These are phyloP conservation scores for Russula ochroleuca DNA, from an alignment of 768 basidiomycete genomes.

Conservation along the genomic window DNA sequence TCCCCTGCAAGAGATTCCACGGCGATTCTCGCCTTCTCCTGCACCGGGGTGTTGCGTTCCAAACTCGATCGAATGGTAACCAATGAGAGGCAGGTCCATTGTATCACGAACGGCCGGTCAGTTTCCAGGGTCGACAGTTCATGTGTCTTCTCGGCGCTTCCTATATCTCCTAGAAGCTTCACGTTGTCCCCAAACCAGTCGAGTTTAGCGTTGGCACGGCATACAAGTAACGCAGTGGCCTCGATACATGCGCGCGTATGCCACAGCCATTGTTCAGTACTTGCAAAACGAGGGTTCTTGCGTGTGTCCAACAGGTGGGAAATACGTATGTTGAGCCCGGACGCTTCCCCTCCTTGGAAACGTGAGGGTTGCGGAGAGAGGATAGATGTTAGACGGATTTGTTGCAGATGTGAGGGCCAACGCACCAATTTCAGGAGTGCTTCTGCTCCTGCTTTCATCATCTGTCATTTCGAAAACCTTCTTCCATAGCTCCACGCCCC, in stretches of 20 bases:
- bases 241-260: not conserved
- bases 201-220: not conserved
- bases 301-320: not conserved
- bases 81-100: constrained; percentile 2
- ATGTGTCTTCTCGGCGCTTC: not conserved
- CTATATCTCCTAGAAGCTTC: not conserved
- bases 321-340: not conserved
- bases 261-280: not conserved
- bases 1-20: not conserved
- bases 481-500: not conserved
- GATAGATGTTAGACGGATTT: not conserved
- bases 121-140: not conserved
- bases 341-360: not conserved
- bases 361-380: too few species aligned
- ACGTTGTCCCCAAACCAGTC: not conserved
- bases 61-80: not conserved
- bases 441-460: not conserved
- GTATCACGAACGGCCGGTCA: not conserved
- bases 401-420: not conserved
- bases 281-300: not conserved
- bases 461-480: not conserved
- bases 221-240: not conserved
- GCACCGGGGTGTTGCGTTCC: not conserved
- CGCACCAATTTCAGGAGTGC: not conserved
- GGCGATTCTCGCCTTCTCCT: not conserved